Conservation (phyloP, 345 rosid genomes). For the Salix purpurea region DNA sequence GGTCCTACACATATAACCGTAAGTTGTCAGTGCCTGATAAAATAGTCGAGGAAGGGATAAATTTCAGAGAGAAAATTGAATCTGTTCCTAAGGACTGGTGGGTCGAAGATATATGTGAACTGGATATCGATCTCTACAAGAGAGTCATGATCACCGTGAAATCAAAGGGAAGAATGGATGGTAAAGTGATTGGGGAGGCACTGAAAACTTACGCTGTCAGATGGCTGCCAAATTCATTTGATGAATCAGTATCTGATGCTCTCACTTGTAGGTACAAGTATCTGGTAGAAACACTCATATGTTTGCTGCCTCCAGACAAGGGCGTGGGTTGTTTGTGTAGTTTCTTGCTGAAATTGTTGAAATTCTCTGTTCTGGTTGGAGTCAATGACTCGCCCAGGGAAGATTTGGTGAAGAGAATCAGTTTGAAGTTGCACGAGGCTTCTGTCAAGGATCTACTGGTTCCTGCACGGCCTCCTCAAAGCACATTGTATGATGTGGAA, state of each 20-base stretch:
- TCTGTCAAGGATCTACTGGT: constrained; percentile 62
- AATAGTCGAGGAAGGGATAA: constrained; percentile 42
- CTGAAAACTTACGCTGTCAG: constrained; percentile 64
- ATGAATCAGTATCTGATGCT: constrained; percentile 48
- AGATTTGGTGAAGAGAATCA: constrained; percentile 50
- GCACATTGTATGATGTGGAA: constrained; percentile 56
- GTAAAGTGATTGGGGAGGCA: constrained; percentile 66
- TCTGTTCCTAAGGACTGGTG: constrained; percentile 92
- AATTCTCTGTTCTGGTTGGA: constrained; percentile 58
- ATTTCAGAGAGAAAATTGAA: constrained; percentile 42
- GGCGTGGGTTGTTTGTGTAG: constrained; percentile 58
- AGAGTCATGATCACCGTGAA: constrained; percentile 56
- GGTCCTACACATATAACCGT: constrained; percentile 87
- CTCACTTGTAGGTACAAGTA: constrained; percentile 41
- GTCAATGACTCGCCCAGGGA: constrained; percentile 48
- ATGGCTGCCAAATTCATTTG: constrained; percentile 74
- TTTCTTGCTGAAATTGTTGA: constrained; percentile 75
- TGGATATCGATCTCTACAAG: constrained; percentile 72
- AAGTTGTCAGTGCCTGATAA: constrained; percentile 52
- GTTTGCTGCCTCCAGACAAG: constrained; percentile 64
- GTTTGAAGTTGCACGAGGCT: constrained; percentile 68
- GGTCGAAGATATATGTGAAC: constrained; percentile 89
- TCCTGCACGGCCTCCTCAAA: constrained; percentile 42
- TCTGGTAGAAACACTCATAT: constrained; percentile 63
- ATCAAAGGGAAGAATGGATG: constrained; percentile 76